These are phyloP conservation scores for Brassica cretica DNA, from an alignment of 345 rosid genomes.

Conservation along the genomic window DNA sequence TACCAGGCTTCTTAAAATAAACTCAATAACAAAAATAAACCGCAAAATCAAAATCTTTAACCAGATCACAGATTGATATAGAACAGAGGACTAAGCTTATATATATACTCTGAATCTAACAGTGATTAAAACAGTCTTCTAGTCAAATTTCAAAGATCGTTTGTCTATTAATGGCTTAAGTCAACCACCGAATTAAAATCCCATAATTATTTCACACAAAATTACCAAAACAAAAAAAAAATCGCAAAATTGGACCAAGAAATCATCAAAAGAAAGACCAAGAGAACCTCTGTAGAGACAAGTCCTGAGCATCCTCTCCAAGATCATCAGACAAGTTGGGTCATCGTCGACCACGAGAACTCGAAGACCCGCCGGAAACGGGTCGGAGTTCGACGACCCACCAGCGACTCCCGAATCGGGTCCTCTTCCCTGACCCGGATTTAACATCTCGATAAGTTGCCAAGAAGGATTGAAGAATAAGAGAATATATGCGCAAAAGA, in stretches of 20 bases:
- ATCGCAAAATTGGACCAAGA: slow-evolving; percentile 8
- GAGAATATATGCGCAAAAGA: slow-evolving; percentile 23
- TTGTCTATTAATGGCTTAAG: slow-evolving; percentile 12
- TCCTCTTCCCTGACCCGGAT: slow-evolving; percentile 41
- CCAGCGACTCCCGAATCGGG: slow-evolving; percentile 34
- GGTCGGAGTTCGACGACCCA: slow-evolving; percentile 46
- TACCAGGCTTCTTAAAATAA: background rate
- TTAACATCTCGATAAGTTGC: slow-evolving; percentile 22
- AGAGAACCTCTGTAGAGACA: slow-evolving; percentile 75
- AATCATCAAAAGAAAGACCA: slow-evolving; percentile 13
- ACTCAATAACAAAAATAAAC: background rate
- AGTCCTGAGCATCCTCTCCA: slow-evolving; percentile 82
- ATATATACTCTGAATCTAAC: slow-evolving; percentile 22
- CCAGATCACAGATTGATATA: background rate
- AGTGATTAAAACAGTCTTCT: slow-evolving; percentile 20
- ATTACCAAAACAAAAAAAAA: background rate
- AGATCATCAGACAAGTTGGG: slow-evolving; percentile 91
- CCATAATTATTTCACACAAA: slow-evolving; percentile 18
- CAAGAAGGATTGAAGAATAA: slow-evolving; percentile 13
- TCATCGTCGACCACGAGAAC: slow-evolving; percentile 96
- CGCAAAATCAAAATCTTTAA: background rate
- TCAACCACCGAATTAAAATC: slow-evolving; percentile 18
- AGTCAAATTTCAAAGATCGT: slow-evolving; percentile 16
- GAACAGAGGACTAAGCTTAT: background rate
- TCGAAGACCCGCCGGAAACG: slow-evolving; percentile 80